Conservation (phyloP, 148 eudicot genomes). For the Camellia lanceoleosa region DNA sequence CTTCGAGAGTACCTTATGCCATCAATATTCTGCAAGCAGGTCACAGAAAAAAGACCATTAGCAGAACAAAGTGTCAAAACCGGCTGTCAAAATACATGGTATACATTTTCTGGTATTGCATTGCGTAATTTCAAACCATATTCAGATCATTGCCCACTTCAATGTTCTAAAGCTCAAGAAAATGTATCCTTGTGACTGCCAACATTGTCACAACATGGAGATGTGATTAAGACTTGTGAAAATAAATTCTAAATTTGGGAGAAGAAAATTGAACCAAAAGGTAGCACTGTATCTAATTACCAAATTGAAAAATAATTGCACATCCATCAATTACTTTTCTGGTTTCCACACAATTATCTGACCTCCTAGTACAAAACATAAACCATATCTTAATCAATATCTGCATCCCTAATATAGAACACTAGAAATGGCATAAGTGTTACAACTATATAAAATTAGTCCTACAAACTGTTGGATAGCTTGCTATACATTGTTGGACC, state of each 20-base stretch:
- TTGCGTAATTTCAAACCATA: neutral
- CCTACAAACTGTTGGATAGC: too few species aligned
- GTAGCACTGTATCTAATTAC: neutral
- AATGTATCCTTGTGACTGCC: neutral
- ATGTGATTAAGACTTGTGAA: neutral
- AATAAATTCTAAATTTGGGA: neutral
- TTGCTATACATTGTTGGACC: too few species aligned
- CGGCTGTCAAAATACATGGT: too few species aligned
- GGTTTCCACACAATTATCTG: too few species aligned
- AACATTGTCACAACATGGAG: neutral
- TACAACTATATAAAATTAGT: neutral
- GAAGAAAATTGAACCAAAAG: neutral
- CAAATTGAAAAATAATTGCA: neutral
- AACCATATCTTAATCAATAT: neutral
- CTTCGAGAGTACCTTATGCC: conserved; percentile 66
- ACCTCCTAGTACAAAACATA: neutral
- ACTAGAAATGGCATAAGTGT: conserved; percentile 1
- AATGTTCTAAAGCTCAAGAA: neutral
- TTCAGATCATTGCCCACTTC: neutral
- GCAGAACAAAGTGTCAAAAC: neutral
- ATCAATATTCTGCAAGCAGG: conserved; percentile 68
- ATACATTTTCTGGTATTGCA: too few species aligned
- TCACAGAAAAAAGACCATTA: neutral
- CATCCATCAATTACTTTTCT: neutral
- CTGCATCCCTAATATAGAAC: neutral